phyloP scores from a whole-genome alignment of 768 basidiomycete genomes.

The Imleria badia region DNA sequence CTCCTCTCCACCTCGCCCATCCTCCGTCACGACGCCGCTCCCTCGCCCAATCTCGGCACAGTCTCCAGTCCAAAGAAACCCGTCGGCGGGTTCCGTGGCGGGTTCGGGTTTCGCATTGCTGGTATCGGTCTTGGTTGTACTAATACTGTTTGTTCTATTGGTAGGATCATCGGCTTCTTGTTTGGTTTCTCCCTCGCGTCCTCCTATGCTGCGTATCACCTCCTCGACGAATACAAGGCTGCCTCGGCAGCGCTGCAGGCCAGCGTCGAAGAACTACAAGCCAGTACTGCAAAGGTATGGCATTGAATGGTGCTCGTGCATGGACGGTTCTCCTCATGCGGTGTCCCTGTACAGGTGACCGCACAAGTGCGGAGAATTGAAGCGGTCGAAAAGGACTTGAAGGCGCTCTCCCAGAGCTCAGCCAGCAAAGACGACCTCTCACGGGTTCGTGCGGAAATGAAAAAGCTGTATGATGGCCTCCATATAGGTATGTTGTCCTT shows the following conservation, averaged over 20 bases:
- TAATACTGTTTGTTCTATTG: neutral
- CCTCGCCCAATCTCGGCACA: slow-evolving; percentile 51
- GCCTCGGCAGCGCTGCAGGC: slow-evolving; percentile 86
- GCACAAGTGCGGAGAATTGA: slow-evolving; percentile 83
- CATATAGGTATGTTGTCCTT: slow-evolving; percentile 60
- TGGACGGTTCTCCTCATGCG: neutral
- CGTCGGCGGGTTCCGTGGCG: slow-evolving; percentile 70
- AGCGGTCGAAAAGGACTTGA: slow-evolving; percentile 86
- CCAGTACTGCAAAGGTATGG: slow-evolving; percentile 75
- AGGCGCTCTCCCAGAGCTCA: slow-evolving; percentile 62
- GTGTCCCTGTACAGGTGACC: slow-evolving; percentile 58
- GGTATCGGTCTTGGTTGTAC: slow-evolving; percentile 1
- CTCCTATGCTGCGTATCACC: slow-evolving; percentile 80
- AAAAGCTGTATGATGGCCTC: slow-evolving; percentile 83
- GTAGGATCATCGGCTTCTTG: slow-evolving; percentile 79
- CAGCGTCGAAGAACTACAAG: slow-evolving; percentile 83
- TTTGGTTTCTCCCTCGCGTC: slow-evolving; percentile 91
- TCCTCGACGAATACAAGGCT: slow-evolving; percentile 87
- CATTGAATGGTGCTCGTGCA: neutral
- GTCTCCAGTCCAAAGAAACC: slow-evolving; percentile 66
- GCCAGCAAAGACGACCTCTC: slow-evolving; percentile 81
- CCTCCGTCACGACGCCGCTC: slow-evolving; percentile 41
- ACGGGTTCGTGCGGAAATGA: slow-evolving; percentile 73
- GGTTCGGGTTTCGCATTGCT: slow-evolving; percentile 38
- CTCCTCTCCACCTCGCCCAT: slow-evolving; percentile 44